Base-by-base conservation (phyloP, 805 yeast genomes). In the Candida ficus region DNA sequence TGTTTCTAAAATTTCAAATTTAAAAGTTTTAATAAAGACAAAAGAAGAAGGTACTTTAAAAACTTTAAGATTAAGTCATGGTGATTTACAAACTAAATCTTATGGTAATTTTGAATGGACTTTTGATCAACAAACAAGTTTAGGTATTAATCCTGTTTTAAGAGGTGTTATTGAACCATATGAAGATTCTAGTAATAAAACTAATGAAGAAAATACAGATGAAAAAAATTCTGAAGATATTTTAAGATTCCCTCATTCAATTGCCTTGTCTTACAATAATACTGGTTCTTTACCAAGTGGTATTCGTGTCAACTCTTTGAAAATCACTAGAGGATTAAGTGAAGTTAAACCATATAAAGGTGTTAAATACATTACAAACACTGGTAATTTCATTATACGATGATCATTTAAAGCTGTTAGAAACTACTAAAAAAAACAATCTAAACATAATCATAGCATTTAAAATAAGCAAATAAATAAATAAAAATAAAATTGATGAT, bases 341-440 rank as follows among this genome's bases (percentile, higher is more conserved):
- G 78, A 76, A 3, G 81, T 77, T 10, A 82, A 80, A 53, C 95
- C 96, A 0, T 90, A 78, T 67, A 90, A 89, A 58, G 98, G 98
- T 1, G 96, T 90, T 17, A 84, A 89, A 56, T 90, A 90, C 56
- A 64, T 75, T 10, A 79, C 95, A 6, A 63, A 64, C 40, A 71
- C 84, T 0, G 84, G 82, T 1, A 80, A 81, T 40, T 75, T 67
- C 30, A 42, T 53, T 16, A 56, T 56, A 39, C 44, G 50, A 41
- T 50, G 33, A 33, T 18, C 14, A 29, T 16, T 5, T 14, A 8
- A 27, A 14, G 14, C 8, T 12, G n/a, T n/a, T n/a, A n/a, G n/a
- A n/a, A n/a, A n/a, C n/a, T n/a, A n/a, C n/a, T n/a, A n/a, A n/a
- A n/a, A n/a, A n/a, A n/a, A 12, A 8, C 11, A 28, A 9, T 14